Evolutionary conservation across 176 grass and related monocot species (phyloP).

Genomic region (Carex cristatella): DNA sequence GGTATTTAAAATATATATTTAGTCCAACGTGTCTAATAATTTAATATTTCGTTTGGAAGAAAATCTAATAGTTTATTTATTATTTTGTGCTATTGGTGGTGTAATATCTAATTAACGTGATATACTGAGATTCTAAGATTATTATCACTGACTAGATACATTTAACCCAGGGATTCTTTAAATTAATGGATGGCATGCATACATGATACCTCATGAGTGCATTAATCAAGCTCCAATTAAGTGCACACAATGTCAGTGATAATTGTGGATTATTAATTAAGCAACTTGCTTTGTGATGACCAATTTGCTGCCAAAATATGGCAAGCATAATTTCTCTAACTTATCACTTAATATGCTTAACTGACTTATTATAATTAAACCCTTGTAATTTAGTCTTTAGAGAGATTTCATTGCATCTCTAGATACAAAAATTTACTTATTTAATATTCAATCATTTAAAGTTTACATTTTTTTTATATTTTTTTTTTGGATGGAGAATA

Average conservation of each 20-base stretch:
- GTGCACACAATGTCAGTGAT: constrained; percentile 13
- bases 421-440: not conserved
- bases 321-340: not conserved
- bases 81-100: not conserved
- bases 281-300: constrained; percentile 7
- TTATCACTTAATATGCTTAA: not conserved
- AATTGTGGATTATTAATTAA: not conserved
- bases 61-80: not conserved
- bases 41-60: not conserved
- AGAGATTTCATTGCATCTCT: not conserved
- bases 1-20: not conserved
- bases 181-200: not conserved
- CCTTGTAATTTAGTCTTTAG: not conserved
- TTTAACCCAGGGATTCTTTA: not conserved
- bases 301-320: constrained; percentile 15
- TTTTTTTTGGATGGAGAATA: too few species aligned
- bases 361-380: constrained; percentile 3
- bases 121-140: not conserved
- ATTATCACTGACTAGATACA: not conserved
- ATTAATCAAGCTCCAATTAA: constrained; percentile 7
- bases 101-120: not conserved
- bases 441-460: too few species aligned
- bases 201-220: not conserved
- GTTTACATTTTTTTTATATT: too few species aligned
- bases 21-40: not conserved